Evolutionary conservation across 352 stramenopile species (phyloP).

Genomic region (Globisporangium echinulatum): DNA sequence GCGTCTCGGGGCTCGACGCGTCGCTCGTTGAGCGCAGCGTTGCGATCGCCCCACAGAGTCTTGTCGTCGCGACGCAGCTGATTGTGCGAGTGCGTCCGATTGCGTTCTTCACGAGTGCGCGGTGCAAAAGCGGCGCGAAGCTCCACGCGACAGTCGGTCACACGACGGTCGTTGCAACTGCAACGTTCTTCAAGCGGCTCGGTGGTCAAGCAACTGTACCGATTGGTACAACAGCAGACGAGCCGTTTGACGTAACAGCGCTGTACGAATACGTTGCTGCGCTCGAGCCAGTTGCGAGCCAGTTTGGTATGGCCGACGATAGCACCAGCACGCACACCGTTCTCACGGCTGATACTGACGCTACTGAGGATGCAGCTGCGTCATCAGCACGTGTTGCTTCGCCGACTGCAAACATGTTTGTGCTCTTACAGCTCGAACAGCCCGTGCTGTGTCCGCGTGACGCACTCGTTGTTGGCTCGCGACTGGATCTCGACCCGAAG

Average conservation of each 20-base stretch:
- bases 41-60: constrained; percentile 42
- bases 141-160: constrained; percentile 73
- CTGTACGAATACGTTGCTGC: constrained; percentile 46
- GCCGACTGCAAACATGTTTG: constrained; percentile 13
- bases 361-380: no score
- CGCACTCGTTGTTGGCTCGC: constrained; percentile 62
- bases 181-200: constrained; percentile 47
- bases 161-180: constrained; percentile 58
- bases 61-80: constrained; percentile 44
- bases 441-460: constrained; percentile 45
- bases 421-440: constrained; percentile 66
- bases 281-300: constrained; percentile 15
- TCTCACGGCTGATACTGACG: no score
- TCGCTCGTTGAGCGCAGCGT: constrained; percentile 55
- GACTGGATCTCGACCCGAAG: constrained; percentile 64
- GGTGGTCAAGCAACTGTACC: no score
- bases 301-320: no score
- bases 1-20: constrained; percentile 74
- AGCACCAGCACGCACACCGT: no score
- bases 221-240: no score
- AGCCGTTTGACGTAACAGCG: constrained; percentile 25
- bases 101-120: constrained; percentile 39
- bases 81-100: constrained; percentile 50
- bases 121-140: constrained; percentile 58
- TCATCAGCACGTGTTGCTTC: no score